Evolutionary conservation across 2,329 filamentous ascomycete species (phyloP), one percentile per base, ranked within the genome.

Genomic region (Pseudocercospora pini-densiflorae): DNA sequence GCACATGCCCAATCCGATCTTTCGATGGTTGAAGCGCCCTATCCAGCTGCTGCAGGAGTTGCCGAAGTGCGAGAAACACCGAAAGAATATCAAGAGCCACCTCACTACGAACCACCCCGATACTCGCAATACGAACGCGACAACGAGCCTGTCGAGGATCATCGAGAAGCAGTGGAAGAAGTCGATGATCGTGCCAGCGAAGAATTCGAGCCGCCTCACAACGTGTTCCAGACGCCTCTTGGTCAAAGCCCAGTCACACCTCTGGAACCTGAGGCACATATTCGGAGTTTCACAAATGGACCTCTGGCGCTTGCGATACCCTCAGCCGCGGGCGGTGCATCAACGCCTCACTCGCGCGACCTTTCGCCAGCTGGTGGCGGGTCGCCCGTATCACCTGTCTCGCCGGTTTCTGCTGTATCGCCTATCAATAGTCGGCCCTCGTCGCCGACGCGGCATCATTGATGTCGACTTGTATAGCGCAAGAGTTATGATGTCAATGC

Each of bases 321-420:
- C n/a, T 51, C 61, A 29, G 24, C 33, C 33, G 19, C 55, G 9
- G 55, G 31, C 33, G 61, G 49, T 9, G 47, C 47, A 31, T 31
- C 61, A 23, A 47, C 65, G 16, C 29, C 62, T 21, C 61, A 63
- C 14, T 68, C 68, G 5, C 47, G 59, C n/a, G 68, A 66, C 16
- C 63, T 43, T 23, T 68, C 63, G 21, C 66, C 66, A 24, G 53
- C 54, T 36, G 57, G 36, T 40, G 60, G 61, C 14, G 63, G 51
- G 23, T 70, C 68, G n/a, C 65, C 68, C 10, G 63, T 63, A 27
- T 70, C 68, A 31, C 66, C 65, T 12, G 60, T 70, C 9, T 68
- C 67, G 23, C 53, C 64, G 16, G 47, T 69, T 19, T 69, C 67
- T 47, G 64, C 65, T 51, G 62, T 63, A 21, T 64, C 61, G 53